Base-by-base conservation (phyloP, 31 red algal species). In the Endocladia muricata region DNA sequence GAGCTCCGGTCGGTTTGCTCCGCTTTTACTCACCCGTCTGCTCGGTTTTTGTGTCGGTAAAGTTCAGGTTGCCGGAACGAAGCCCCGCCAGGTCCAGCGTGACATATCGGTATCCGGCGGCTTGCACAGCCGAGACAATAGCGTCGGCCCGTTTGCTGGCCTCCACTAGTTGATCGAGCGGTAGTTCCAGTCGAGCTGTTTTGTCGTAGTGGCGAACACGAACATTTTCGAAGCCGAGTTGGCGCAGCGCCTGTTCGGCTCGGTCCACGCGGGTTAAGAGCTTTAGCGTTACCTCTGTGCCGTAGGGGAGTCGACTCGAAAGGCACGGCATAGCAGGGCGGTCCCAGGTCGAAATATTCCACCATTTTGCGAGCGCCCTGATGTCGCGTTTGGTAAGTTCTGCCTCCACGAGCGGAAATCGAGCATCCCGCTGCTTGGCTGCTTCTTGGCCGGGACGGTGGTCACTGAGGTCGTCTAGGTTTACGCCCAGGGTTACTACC, bases 171-270 rank as follows among this genome's bases (percentile, higher is more conserved):
- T 11, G n/a, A 52, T 52, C 47, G 47, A 52, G 13, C 47, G 47
- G 47, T 11, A 52, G 13, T n/a, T 52, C 47, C 13, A 52, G 11
- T 11, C 47, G 47, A n/a, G 47, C 47, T 15, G n/a, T 52, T 11
- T 52, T n/a, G 13, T 52, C 47, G n/a, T 52, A 52, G 47, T 52
- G 47, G n/a, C 47, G 47, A n/a, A 52, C 47, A 52, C 47, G 47
- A n/a, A 52, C n/a, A 15, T 52, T n/a, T 11, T 11, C 13, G 47
- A 52, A 52, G 13, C 47, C 47, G 13, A 52, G 11, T 11, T 52
- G 47, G 13, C n/a, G 11, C 47, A 52, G 47, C 13, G 47, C 47
- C 13, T 15, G 47, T n/a, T 52, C 47, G 13, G 47, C 47, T 52
- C 47, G 47, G n/a, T n/a, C 13, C 47, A n/a, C n/a, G n/a, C n/a